These are phyloP conservation scores for Conringia planisiliqua DNA, from an alignment of 345 rosid genomes.

Conservation along the genomic window DNA sequence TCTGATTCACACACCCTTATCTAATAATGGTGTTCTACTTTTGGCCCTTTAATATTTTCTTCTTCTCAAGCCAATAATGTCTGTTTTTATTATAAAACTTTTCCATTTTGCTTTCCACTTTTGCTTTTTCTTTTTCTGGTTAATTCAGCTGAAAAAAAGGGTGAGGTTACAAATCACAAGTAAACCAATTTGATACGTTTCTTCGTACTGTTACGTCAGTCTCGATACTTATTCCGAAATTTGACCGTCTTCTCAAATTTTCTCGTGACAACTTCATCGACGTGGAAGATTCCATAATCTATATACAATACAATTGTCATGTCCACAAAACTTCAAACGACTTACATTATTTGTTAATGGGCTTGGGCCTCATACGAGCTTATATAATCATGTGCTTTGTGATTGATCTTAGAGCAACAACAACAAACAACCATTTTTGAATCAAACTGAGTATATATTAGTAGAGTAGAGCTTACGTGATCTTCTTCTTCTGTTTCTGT, in stretches of 20 bases:
- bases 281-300: not conserved
- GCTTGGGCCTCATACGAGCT: not conserved
- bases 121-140: not conserved
- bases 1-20: too few relatives aligned
- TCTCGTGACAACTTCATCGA: not conserved
- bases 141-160: not conserved
- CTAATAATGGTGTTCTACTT: too few relatives aligned
- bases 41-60: too few relatives aligned
- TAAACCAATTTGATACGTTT: not conserved
- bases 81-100: too few relatives aligned
- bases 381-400: not conserved
- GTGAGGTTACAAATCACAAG: not conserved
- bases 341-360: not conserved
- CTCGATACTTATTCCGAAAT: not conserved
- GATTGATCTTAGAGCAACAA: not conserved
- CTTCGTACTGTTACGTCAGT: not conserved
- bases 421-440: not conserved
- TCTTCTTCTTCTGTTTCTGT: conserved; percentile 40
- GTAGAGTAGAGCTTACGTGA: not conserved
- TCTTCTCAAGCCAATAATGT: too few relatives aligned
- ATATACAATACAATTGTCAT: not conserved
- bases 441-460: not conserved
- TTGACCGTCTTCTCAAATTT: not conserved
- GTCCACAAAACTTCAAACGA: not conserved
- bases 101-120: not conserved